Evolutionary conservation across 2,329 filamentous ascomycete species (phyloP).

Genomic region (Colletotrichum sp.): DNA sequence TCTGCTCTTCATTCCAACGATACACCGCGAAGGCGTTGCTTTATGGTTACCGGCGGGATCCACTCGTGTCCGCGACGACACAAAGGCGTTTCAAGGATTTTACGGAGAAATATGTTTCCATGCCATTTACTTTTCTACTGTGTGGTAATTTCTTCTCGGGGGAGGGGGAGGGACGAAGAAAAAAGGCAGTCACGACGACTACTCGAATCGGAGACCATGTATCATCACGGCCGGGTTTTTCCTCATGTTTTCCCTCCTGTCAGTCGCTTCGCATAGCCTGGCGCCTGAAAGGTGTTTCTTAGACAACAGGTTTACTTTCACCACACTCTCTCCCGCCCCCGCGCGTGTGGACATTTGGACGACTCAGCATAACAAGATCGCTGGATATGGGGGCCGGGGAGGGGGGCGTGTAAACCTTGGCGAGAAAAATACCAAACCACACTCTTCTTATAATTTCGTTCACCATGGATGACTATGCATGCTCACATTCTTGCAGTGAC

Average conservation of each 20-base stretch:
- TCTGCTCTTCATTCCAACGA: neutral
- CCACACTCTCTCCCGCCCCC: neutral
- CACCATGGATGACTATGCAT: no score
- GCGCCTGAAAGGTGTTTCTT: neutral
- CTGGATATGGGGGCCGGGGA: neutral
- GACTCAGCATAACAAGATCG: neutral
- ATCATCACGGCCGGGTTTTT: neutral
- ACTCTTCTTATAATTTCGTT: neutral
- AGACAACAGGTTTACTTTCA: neutral
- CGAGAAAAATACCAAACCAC: neutral
- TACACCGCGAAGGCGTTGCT: constrained; percentile 20
- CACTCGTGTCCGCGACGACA: neutral
- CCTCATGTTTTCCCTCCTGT: neutral
- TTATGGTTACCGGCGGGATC: neutral
- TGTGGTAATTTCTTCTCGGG: neutral
- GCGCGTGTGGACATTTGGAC: neutral
- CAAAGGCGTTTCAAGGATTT: neutral
- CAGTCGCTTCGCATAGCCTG: neutral
- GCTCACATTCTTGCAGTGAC: no score
- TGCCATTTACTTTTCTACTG: neutral
- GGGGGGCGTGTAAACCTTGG: neutral
- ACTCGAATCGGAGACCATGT: neutral
- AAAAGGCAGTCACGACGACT: neutral
- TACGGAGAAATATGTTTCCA: neutral
- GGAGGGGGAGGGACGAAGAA: neutral